Conservation (phyloP, 495 filamentous ascomycete species). For the Hyphodiscus hymeniophilus region DNA sequence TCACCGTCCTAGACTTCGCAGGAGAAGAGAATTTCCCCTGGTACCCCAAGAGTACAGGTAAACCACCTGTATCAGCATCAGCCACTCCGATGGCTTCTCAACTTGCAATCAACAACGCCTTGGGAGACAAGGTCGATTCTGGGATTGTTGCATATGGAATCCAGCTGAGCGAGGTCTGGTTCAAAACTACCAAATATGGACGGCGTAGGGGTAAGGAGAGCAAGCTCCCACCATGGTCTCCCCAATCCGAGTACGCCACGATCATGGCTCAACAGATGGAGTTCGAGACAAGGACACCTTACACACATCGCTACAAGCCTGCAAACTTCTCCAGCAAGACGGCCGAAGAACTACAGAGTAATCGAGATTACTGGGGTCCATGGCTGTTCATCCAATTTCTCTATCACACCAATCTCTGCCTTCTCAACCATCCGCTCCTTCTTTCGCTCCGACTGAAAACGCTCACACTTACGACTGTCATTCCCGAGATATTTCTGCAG, state of each 20-base stretch:
- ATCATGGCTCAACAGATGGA: slow-evolving; percentile 42
- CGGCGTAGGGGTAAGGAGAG: slow-evolving; percentile 35
- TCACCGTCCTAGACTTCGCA: slow-evolving; percentile 30
- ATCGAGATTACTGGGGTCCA: slow-evolving; percentile 40
- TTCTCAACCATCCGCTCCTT: slow-evolving; percentile 40
- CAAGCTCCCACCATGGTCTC: slow-evolving; percentile 40
- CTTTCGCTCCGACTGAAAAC: slow-evolving; percentile 38
- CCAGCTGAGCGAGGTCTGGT: slow-evolving; percentile 37
- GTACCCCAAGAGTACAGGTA: slow-evolving; percentile 20
- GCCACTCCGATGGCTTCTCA: too few relatives aligned
- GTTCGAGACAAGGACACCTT: slow-evolving; percentile 38
- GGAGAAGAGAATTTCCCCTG: slow-evolving; percentile 30
- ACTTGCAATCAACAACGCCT: background rate
- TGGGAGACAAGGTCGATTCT: background rate
- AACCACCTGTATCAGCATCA: slow-evolving; percentile 13
- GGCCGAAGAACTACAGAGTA: slow-evolving; percentile 30
- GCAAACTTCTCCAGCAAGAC: slow-evolving; percentile 34
- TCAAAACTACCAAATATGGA: slow-evolving; percentile 36
- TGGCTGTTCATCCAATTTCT: slow-evolving; percentile 42
- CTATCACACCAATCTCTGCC: slow-evolving; percentile 41
- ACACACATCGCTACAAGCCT: slow-evolving; percentile 37
- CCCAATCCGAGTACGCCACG: slow-evolving; percentile 39
- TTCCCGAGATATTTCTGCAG: slow-evolving; percentile 43
- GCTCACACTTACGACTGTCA: slow-evolving; percentile 30
- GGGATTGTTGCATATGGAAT: slow-evolving; percentile 41